Base-by-base conservation (phyloP, 139 green algal genomes). In the Auxenochlorella pyrenoidosa region DNA sequence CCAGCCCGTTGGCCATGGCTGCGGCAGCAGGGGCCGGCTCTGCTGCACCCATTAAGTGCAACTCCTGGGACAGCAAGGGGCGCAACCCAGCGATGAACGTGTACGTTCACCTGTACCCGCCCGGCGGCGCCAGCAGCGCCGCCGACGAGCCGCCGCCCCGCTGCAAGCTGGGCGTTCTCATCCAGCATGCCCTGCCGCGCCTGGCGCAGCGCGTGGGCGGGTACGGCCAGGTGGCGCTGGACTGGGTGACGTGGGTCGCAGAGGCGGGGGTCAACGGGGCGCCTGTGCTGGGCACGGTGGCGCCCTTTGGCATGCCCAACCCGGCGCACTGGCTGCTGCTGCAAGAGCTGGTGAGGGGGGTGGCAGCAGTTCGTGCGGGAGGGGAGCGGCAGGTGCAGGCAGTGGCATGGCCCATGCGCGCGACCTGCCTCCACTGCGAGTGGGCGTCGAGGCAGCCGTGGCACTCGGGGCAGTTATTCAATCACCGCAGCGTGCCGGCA, bases 81-180 rank as follows among this genome's bases (percentile, higher is more conserved):
- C 80, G 80, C 63, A 85, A 85, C 60, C 80, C 80, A 21, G 40
- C 80, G 12, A 65, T 85, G 80, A 85, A 85, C 30, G 63, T 85
- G 1, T 85, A 85, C 32, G 41, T 85, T 1, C 63, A 76, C 63
- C 66, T 85, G 6, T 28, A 51, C 34, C 34, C 36, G 1, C 24
- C 19, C 30, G 15, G 30, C 40, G 30, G 44, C 44, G 44, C 5
- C 41, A 30, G 24, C 19, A 54, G 21, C 15, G 18, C 28, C 0
- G 51, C 19, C 0, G n/a, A 68, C 47, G 76, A 82, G 47, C 18
- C 34, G 47, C 79, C 80, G 36, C 5, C 60, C 2, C 80, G 80
- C 41, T 85, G 63, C 80, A 85, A 85, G 80, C 80, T 85, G 63
- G 80, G 80, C 30, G 28, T 77, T 4, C 60, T 85, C 8, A 47